phyloP scores from a whole-genome alignment of 768 basidiomycete genomes.

The Mycena leptocephala region DNA sequence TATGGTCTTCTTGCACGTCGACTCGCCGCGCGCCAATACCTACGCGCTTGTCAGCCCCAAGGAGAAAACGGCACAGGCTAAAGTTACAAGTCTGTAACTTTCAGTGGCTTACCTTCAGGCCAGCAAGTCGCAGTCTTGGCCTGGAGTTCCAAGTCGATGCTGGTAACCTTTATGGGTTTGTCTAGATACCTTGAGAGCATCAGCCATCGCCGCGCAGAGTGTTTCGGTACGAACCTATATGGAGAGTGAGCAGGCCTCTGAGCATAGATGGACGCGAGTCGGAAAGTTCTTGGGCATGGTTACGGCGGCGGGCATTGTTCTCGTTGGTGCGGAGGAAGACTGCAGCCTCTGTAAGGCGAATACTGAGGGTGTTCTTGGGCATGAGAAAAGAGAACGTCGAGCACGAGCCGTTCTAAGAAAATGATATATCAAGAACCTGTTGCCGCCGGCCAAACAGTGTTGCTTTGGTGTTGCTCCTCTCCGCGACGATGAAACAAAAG shows the following conservation, averaged over 20 bases:
- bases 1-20: constrained; percentile 86
- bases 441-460: constrained; percentile 9
- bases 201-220: constrained; percentile 1
- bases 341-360: constrained; percentile 68
- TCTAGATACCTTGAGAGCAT: constrained; percentile 52
- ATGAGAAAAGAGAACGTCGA: background rate
- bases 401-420: background rate
- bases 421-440: background rate
- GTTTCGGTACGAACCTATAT: constrained; percentile 35
- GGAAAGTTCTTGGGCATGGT: constrained; percentile 31
- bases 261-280: constrained; percentile 69
- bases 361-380: constrained; percentile 46
- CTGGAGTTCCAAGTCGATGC: constrained; percentile 86
- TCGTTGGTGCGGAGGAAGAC: constrained; percentile 60
- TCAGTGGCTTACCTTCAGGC: constrained; percentile 98
- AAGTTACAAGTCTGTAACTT: constrained; percentile 40
- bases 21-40: constrained; percentile 81
- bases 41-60: constrained; percentile 36
- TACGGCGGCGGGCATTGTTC: constrained; percentile 47
- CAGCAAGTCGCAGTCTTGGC: constrained; percentile 83
- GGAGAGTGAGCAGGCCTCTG: constrained; percentile 76
- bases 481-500: no score
- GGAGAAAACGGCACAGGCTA: background rate
- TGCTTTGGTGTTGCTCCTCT: no score
- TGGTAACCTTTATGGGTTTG: constrained; percentile 90